phyloP scores from a whole-genome alignment of 225 moss, liverwort and hornwort genomes.

The Thuidium tamariscinum region DNA sequence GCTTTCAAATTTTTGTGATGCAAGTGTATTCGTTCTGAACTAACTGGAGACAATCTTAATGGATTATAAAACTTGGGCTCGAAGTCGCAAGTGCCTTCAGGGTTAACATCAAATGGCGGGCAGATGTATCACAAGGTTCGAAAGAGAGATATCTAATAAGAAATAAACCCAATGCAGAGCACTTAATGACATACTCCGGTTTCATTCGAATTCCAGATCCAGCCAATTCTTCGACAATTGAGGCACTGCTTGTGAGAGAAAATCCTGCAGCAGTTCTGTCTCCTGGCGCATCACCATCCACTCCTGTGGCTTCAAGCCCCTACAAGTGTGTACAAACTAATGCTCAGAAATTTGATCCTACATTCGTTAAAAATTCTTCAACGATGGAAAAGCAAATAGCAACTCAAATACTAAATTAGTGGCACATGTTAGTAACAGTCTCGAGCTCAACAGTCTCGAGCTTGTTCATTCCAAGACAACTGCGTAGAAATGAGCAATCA shows the following conservation, averaged over 20 bases:
- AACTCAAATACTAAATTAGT: neutral
- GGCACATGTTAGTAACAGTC: neutral
- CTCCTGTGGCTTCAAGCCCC: conserved; percentile 21
- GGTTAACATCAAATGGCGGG: neutral
- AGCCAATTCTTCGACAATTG: conserved; percentile 44
- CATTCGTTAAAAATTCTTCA: neutral
- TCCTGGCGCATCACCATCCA: conserved; percentile 5
- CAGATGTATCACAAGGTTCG: neutral
- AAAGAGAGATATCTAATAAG: neutral
- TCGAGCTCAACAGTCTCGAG: neutral
- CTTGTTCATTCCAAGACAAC: neutral
- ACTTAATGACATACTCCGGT: conserved; percentile 26
- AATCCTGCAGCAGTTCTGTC: neutral
- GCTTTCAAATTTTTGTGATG: neutral
- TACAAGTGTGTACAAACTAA: neutral
- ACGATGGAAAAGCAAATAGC: neutral
- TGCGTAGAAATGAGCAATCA: neutral
- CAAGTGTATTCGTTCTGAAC: neutral
- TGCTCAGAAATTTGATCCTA: neutral
- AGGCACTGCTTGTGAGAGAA: conserved; percentile 13
- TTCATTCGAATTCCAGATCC: conserved; percentile 45
- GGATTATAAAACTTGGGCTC: neutral
- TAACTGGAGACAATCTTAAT: neutral
- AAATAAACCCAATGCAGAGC: neutral
- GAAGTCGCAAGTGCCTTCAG: neutral